A percentile compares a stretch with the other conserved stretches of the same genome.
Conservation (phyloP, 192 early-diverging fungal genomes). For the Radiomyces spectabilis region DNA sequence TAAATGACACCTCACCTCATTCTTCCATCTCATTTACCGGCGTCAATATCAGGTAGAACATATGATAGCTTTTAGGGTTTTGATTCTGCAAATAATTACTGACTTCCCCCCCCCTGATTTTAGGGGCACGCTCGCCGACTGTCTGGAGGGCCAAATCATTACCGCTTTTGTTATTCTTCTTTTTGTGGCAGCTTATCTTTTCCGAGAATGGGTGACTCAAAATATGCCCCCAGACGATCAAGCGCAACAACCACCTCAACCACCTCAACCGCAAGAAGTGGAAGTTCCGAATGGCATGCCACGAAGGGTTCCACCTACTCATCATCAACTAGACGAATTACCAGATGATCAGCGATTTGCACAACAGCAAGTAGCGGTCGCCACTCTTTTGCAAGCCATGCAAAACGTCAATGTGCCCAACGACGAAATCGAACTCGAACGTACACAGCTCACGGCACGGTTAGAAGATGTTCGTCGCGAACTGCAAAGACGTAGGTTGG, state of each 20-base stretch:
- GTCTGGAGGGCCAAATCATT: conserved; percentile 84
- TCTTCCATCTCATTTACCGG: too few species aligned
- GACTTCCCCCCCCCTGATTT: too few species aligned
- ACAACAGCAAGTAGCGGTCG: conserved; percentile 12
- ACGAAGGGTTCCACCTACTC: not conserved
- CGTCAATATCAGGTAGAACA: too few species aligned
- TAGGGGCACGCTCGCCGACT: too few species aligned
- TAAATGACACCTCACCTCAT: too few species aligned
- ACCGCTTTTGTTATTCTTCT: conserved; percentile 65
- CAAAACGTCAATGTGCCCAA: not conserved
- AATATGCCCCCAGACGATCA: conserved; percentile 39
- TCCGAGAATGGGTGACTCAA: conserved; percentile 85
- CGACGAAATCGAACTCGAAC: not conserved
- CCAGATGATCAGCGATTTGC: not conserved
- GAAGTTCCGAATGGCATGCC: not conserved
- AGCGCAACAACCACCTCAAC: not conserved
- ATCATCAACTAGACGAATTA: not conserved
- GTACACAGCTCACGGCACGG: not conserved
- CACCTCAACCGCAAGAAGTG: not conserved
- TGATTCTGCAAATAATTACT: too few species aligned
- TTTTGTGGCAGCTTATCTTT: conserved; percentile 71
- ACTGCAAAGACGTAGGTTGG: too few species aligned
- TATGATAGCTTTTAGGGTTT: too few species aligned
- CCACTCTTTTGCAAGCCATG: conserved; percentile 11
- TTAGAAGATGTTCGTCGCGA: not conserved